Conservation (phyloP, 108 stramenopile genomes). For the Epithemia pelagica region DNA sequence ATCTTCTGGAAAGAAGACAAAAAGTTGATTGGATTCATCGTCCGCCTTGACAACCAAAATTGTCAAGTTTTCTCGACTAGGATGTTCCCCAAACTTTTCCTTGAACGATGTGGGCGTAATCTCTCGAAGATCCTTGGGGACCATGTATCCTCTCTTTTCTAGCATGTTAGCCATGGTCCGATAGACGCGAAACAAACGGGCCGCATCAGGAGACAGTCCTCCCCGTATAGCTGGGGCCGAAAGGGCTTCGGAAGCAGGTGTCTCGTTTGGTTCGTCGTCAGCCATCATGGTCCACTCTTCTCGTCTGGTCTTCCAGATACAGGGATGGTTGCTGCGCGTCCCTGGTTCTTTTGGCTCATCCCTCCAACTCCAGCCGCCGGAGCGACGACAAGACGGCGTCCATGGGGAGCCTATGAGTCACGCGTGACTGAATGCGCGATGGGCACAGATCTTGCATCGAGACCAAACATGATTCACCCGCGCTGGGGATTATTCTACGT, state of each 20-base stretch:
- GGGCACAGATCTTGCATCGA: too few relatives aligned
- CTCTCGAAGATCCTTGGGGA: constrained; percentile 73
- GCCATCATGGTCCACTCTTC: background rate
- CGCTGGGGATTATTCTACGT: too few relatives aligned
- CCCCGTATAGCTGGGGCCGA: constrained; percentile 38
- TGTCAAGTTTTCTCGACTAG: constrained; percentile 70
- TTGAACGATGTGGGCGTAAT: constrained; percentile 80
- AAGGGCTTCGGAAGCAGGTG: constrained; percentile 13
- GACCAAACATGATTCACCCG: too few relatives aligned
- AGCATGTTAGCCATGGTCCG: constrained; percentile 88
- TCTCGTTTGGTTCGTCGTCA: background rate
- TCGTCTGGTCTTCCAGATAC: too few relatives aligned
- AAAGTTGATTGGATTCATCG: constrained; percentile 82
- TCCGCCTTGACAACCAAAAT: constrained; percentile 87
- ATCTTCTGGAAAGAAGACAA: constrained; percentile 94
- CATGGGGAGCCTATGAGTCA: too few relatives aligned
- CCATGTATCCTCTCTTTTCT: constrained; percentile 85
- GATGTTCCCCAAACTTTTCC: constrained; percentile 75
- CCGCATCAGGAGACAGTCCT: constrained; percentile 60
- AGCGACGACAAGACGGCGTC: too few relatives aligned
- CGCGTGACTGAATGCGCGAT: too few relatives aligned
- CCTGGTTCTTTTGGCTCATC: too few relatives aligned
- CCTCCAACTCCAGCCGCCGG: too few relatives aligned
- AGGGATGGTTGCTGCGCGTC: too few relatives aligned
- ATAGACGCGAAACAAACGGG: constrained; percentile 89